Evolutionary conservation across 345 rosid species (phyloP), one percentile per base, ranked within the genome.

Genomic region (Brassica juncea): DNA sequence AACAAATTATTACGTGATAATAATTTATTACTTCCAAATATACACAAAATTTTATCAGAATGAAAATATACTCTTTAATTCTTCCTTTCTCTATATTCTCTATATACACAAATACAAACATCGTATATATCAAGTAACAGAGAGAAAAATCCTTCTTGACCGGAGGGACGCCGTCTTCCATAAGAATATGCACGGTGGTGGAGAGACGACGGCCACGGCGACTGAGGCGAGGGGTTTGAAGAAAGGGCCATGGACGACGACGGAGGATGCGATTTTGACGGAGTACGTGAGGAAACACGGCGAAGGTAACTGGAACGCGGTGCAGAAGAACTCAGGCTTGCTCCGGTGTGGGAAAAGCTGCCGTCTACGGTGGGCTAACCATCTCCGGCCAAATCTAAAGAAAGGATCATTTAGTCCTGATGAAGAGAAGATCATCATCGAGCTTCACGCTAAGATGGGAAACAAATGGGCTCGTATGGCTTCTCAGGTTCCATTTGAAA

Each of bases 401-500:
- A 93, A 93, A 69, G 94, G 95, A 2, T 82, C 91, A 3, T 88
- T 91, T 81, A 80, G 86, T 32, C 87, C 89, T 8, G 89, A 89
- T 10, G 97, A 93, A 72, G 95, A 93, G 80, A 80, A 68, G 16
- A 77, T 83, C 81, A 90, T 93, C 86, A 84, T 91, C 77, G 85
- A 90, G 25, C 98, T 90, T 57, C 97, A 93, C 76, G 88, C 94
- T 73, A 86, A 85, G 81, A 77, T 86, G 10, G 97, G 97, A 25
- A 93, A 93, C 86, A 93, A 86, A 85, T 93, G 98, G 98, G 95
- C 98, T 85, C 94, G 92, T 73, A 91, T 93, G 95, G 97, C 98
- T 61, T 78, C 97, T 64, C 97, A 89, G 95, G 98, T 93, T 10
- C 11, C 25, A 9, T 63, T 57, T 16, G 3, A 12, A 3, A 25